A percentile compares a stretch with the other conserved stretches of the same genome.
phyloP scores from a whole-genome alignment of 2,329 filamentous ascomycete genomes.

The Neurospora crassa region DNA sequence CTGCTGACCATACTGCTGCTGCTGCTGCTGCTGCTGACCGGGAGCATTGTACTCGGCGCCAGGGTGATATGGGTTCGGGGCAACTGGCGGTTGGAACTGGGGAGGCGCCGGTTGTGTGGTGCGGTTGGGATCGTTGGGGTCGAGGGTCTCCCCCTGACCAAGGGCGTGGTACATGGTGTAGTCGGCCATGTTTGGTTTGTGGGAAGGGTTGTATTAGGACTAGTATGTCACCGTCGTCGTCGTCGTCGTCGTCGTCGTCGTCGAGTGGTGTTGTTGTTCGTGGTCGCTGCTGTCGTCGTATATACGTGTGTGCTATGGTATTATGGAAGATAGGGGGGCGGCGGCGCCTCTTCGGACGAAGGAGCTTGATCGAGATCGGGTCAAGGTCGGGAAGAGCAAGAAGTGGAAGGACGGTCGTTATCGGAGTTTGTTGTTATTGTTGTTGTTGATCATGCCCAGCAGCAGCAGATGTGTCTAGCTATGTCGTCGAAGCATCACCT shows the following conservation, averaged over 20 bases:
- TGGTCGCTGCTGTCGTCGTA: background rate
- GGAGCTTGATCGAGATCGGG: background rate
- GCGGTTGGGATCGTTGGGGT: slow-evolving; percentile 42
- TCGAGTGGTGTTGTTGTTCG: background rate
- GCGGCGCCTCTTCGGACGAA: background rate
- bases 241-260: background rate
- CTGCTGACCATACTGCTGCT: background rate
- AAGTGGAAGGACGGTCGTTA: background rate
- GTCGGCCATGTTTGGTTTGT: slow-evolving; percentile 25
- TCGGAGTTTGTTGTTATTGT: background rate
- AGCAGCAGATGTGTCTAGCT: background rate
- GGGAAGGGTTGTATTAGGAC: background rate
- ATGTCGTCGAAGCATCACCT: background rate
- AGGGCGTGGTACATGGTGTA: slow-evolving; percentile 43
- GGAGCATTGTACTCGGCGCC: slow-evolving; percentile 28
- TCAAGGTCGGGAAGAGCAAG: background rate
- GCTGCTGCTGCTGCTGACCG: slow-evolving; percentile 21
- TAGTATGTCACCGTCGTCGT: background rate
- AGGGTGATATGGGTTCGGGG: slow-evolving; percentile 45
- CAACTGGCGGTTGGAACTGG: slow-evolving; percentile 43
- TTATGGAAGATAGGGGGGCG: background rate
- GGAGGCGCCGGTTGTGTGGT: slow-evolving; percentile 30
- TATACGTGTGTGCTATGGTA: background rate
- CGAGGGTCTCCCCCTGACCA: slow-evolving; percentile 38
- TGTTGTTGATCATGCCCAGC: background rate